These are phyloP conservation scores for Puccinia triticina DNA, from an alignment of 1,284 basidiomycete species.

Conservation along the genomic window DNA sequence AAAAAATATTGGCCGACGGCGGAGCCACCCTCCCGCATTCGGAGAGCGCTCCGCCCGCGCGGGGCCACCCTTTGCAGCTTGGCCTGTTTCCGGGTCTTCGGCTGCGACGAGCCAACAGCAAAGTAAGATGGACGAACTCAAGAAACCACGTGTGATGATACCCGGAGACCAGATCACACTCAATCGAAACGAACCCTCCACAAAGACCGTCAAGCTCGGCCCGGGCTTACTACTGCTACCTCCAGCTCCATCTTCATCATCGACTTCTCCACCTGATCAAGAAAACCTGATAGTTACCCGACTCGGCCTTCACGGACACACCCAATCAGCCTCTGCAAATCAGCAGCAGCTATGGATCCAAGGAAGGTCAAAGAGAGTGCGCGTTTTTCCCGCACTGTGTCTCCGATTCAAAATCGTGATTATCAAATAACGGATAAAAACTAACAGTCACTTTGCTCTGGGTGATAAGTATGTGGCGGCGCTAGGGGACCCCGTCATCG, in stretches of 20 bases:
- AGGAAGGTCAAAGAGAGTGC: conserved; percentile 39
- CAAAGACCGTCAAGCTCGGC: conserved; percentile 29
- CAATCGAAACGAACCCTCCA: neutral
- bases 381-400: neutral
- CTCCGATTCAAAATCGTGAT: neutral
- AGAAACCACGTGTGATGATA: conserved; percentile 22
- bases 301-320: conserved; percentile 42
- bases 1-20: no score
- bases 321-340: neutral
- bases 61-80: no score
- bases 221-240: conserved; percentile 25
- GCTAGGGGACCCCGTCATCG: conserved; percentile 76
- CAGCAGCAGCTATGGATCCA: conserved; percentile 40
- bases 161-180: conserved; percentile 38
- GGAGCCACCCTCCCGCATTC: no score
- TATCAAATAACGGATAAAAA: neutral
- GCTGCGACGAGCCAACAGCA: no score
- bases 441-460: conserved; percentile 1
- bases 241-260: neutral
- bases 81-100: no score
- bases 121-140: neutral
- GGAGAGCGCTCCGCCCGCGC: no score
- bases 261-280: neutral
- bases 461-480: conserved; percentile 76
- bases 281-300: conserved; percentile 28